Evolutionary conservation across 495 filamentous ascomycete species (phyloP).

Genomic region (Aspergillus panamensis): DNA sequence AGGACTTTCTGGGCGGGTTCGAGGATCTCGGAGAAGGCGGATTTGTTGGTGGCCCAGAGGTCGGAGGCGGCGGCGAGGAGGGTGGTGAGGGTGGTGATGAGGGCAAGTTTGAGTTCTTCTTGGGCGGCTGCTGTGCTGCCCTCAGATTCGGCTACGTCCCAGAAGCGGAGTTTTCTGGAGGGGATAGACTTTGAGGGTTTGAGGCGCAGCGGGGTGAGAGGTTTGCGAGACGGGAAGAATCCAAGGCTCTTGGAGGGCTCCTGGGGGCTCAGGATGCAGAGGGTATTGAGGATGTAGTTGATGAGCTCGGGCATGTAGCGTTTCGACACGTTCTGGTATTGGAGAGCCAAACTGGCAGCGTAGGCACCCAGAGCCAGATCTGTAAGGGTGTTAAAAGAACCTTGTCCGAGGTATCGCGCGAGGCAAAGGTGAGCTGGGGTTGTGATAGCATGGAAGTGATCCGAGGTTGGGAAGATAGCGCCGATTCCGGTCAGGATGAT

Average conservation of each 20-base stretch:
- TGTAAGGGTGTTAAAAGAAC: constrained; percentile 55
- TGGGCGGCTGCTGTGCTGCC: constrained; percentile 16
- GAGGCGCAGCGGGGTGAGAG: constrained; percentile 51
- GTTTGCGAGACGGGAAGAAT: constrained; percentile 61
- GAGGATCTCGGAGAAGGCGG: constrained; percentile 75
- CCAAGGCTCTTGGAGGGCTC: constrained; percentile 43
- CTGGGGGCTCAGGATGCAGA: constrained; percentile 63
- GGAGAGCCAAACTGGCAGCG: constrained; percentile 66
- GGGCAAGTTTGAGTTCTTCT: constrained; percentile 54
- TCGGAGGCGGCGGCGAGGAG: constrained; percentile 59
- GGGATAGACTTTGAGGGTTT: constrained; percentile 26
- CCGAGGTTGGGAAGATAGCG: constrained; percentile 87
- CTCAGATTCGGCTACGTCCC: constrained; percentile 46
- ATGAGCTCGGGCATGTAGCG: constrained; percentile 85
- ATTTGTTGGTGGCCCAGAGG: constrained; percentile 60
- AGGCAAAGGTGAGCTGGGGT: constrained; percentile 84
- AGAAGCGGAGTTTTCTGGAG: constrained; percentile 40
- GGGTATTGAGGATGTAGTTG: constrained; percentile 71
- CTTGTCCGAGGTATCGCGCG: constrained; percentile 76
- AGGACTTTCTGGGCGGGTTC: constrained; percentile 55
- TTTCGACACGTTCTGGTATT: constrained; percentile 77
- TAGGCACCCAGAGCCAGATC: constrained; percentile 76
- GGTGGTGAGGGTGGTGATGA: constrained; percentile 53
- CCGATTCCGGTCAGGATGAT: constrained; percentile 76
- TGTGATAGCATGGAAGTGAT: constrained; percentile 91